Percentiles rank a stretch among this genome's conserved stretches.
These are phyloP conservation scores for Vanilla planifolia DNA, from an alignment of 106 monocot species.

Conservation along the genomic window DNA sequence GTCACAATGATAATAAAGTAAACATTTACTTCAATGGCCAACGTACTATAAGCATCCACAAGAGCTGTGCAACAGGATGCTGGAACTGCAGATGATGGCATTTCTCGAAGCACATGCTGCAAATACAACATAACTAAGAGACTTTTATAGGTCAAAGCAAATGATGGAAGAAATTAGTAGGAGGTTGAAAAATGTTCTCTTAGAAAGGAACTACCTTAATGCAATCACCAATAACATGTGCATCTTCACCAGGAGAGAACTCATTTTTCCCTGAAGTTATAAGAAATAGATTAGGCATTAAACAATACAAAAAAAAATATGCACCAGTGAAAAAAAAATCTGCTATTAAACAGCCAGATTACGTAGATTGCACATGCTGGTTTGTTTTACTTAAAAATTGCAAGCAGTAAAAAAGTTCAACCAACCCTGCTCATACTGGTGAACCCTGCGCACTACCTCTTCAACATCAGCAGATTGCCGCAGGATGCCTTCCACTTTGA, in stretches of 20 bases:
- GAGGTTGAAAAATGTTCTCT: not conserved
- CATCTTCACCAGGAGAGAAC: constrained; percentile 87
- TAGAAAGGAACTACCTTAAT: constrained; percentile 58
- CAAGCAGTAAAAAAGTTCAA: constrained; percentile 1
- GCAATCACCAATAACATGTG: constrained; percentile 97
- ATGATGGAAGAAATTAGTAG: not conserved
- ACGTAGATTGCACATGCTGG: not conserved
- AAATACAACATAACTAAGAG: constrained; percentile 10
- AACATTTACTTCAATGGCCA: not conserved
- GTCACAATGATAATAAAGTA: not conserved
- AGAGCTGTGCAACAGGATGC: constrained; percentile 84
- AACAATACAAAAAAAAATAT: no score
- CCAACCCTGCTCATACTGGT: constrained; percentile 81
- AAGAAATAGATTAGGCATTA: constrained; percentile 4
- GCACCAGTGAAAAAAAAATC: no score
- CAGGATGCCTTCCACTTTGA: constrained; percentile 93
- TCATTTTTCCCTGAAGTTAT: constrained; percentile 66
- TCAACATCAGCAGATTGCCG: constrained; percentile 99
- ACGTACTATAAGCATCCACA: constrained; percentile 85
- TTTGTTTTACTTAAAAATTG: constrained; percentile 3
- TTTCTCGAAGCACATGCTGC: constrained; percentile 88
- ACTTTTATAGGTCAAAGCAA: constrained; percentile 11
- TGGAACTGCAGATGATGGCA: constrained; percentile 96
- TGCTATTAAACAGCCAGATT: not conserved
- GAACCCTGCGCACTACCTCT: constrained; percentile 78